Percentiles rank a stretch among this genome's conserved stretches.
phyloP scores from a whole-genome alignment of 78 protist species.

The Creolimax fragrantissima region DNA sequence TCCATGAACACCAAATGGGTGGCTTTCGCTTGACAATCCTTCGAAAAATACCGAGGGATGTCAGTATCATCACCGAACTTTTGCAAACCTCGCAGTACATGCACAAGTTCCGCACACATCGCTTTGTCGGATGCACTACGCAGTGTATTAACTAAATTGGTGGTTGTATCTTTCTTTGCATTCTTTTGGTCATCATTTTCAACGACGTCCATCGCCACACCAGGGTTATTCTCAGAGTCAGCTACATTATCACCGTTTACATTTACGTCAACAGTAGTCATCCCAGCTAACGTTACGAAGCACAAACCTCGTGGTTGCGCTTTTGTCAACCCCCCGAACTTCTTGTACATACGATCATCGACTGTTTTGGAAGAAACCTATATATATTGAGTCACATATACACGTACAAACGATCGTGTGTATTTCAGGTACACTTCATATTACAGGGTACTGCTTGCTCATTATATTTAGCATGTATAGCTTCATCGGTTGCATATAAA shows the following conservation, averaged over 20 bases:
- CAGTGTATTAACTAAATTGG: too few species aligned
- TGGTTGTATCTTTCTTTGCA: background rate
- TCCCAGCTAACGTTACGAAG: background rate
- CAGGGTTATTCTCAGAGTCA: background rate
- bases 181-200: background rate
- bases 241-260: background rate
- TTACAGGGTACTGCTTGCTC: too few species aligned
- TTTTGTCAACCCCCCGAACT: background rate
- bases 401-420: too few species aligned
- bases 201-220: background rate
- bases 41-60: background rate
- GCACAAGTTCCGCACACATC: background rate
- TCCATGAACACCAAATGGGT: background rate
- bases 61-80: background rate
- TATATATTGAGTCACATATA: background rate
- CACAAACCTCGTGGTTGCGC: slow-evolving; percentile 3
- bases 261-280: background rate
- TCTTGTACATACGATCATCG: slow-evolving; percentile 11
- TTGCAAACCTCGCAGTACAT: background rate
- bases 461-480: too few species aligned
- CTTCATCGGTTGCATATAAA: too few species aligned
- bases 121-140: too few species aligned
- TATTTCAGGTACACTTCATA: too few species aligned
- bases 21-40: background rate
- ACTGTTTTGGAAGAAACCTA: background rate